Percentiles rank a stretch among this genome's conserved stretches.
These are phyloP conservation scores for Sclerotinia glacialis DNA, from an alignment of 2,329 filamentous ascomycete genomes.

Conservation along the genomic window DNA sequence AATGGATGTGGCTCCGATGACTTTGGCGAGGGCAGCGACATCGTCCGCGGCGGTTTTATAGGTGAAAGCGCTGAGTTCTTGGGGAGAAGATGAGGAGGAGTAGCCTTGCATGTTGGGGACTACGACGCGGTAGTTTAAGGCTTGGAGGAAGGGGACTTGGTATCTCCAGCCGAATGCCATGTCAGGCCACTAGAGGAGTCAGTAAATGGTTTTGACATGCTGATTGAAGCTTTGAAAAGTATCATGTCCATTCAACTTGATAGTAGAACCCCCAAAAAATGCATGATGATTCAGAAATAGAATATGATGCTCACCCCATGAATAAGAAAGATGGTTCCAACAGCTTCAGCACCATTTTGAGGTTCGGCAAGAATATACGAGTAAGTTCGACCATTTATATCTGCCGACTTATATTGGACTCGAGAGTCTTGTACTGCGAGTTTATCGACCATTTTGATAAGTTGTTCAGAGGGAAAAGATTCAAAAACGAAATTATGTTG, in stretches of 20 bases:
- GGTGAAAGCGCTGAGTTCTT: conserved; percentile 61
- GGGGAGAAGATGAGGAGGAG: conserved; percentile 69
- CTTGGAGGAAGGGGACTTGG: conserved; percentile 75
- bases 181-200: conserved; percentile 62
- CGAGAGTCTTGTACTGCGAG: conserved; percentile 65
- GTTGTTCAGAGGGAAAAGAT: background rate
- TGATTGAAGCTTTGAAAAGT: background rate
- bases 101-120: conserved; percentile 86
- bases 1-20: conserved; percentile 50
- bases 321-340: conserved; percentile 50
- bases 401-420: conserved; percentile 60
- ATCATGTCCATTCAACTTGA: background rate
- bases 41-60: conserved; percentile 72
- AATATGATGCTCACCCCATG: conserved; percentile 47
- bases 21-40: conserved; percentile 67
- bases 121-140: conserved; percentile 73
- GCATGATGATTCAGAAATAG: background rate
- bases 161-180: conserved; percentile 81
- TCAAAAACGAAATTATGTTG: background rate
- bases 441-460: conserved; percentile 50
- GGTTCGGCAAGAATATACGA: conserved; percentile 52
- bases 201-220: background rate
- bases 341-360: conserved; percentile 48
- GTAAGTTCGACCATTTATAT: conserved; percentile 69
- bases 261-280: background rate